Evolutionary conservation across 495 filamentous ascomycete species (phyloP), one percentile per base, ranked within the genome.

Genomic region (Tuber melanosporum): DNA sequence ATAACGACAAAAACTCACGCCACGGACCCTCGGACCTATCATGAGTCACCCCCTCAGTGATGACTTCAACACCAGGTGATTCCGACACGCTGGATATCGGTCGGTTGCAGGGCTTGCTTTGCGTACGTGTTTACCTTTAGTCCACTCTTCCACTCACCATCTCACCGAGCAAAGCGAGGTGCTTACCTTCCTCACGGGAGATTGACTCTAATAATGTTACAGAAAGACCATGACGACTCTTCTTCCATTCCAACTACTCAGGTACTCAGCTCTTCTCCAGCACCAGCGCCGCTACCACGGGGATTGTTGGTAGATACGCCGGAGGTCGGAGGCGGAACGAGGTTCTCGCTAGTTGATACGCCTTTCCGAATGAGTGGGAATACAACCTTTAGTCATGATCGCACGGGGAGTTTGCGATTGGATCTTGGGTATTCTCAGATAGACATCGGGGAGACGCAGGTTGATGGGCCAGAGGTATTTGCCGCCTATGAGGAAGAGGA

Each of bases 371-470:
- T 46, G 5, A 66, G 32, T 8, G 57, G 26, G 32, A 14, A 66
- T 66, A 66, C 57, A 26, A 66, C 57, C 3, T 66, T 66, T 66
- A 74, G 72, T 62, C 79, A 81, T 32, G 79, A 82, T 66, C 76
- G 70, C 36, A 62, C 80, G 5, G 80, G 80, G 5, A 72, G 73
- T 71, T 71, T 82, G 8, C 77, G 72, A 10, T 77, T 82, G 12
- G 73, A 69, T 39, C 57, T 73, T 20, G 70, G 47, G 9, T 77
- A 74, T 22, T 76, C 76, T 8, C 79, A 81, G 44, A 45, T 74
- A 19, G 80, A 82, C 49, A 74, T 82, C 49, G 80, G 76, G 1
- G 79, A 78, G n/a, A 82, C 80, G 5, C 80, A 82, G 62, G 69
- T 78, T 36, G 80, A 82, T 74, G 70, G 71, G n/a, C 66, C 7